Percentiles rank a stretch among this genome's conserved stretches.
Conservation (phyloP, 2,329 filamentous ascomycete species). For the Aspergillus bombycis region DNA sequence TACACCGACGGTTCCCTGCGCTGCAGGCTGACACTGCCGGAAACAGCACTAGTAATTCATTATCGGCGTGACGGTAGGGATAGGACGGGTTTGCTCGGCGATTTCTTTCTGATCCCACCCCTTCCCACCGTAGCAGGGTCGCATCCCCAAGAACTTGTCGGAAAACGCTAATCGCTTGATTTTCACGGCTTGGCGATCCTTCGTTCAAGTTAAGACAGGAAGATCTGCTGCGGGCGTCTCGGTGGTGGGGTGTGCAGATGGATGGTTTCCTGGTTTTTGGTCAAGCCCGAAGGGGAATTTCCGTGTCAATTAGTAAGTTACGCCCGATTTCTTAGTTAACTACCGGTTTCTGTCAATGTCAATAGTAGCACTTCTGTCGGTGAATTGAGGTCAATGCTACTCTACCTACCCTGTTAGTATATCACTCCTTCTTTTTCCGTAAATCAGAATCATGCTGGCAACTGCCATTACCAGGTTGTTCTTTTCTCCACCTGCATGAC, state of each 20-base stretch:
- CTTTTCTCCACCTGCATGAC: not conserved
- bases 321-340: not conserved
- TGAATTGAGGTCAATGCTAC: not conserved
- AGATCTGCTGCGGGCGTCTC: slow-evolving; percentile 12
- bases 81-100: not conserved
- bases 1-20: not conserved
- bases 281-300: slow-evolving; percentile 2
- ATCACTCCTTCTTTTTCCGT: not conserved
- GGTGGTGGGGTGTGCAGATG: slow-evolving; percentile 16
- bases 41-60: too few relatives aligned
- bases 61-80: not conserved
- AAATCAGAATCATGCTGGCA: not conserved
- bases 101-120: not conserved
- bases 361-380: not conserved
- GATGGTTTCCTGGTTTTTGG: slow-evolving; percentile 12
- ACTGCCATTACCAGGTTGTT: not conserved
- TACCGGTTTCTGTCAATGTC: slow-evolving; percentile 1
- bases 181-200: not conserved
- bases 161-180: not conserved
- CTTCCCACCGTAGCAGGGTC: not conserved
- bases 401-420: not conserved
- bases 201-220: slow-evolving; percentile 6
- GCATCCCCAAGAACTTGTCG: not conserved
- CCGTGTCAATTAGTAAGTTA: not conserved
- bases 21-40: not conserved